phyloP scores from a whole-genome alignment of 2,329 filamentous ascomycete genomes.

The Colletotrichum viniferum region DNA sequence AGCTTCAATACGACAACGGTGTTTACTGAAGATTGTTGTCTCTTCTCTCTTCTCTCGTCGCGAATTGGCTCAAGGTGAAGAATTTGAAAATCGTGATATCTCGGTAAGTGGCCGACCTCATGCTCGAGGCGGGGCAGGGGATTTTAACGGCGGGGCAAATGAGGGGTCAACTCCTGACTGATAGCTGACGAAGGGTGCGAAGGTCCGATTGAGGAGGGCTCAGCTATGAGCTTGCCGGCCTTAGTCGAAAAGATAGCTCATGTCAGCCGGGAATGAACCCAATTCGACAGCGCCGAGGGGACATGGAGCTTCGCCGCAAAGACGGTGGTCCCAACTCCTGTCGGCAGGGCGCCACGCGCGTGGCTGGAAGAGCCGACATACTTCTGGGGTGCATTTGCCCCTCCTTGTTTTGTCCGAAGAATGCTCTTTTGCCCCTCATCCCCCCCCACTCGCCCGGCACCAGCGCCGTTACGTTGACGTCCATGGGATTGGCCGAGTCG shows the following conservation, averaged over 20 bases:
- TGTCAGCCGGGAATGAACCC: conserved; percentile 1
- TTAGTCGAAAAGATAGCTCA: neutral
- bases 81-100: neutral
- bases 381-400: conserved; percentile 13
- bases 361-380: neutral
- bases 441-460: neutral
- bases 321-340: neutral
- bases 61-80: neutral
- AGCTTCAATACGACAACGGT: fast-evolving
- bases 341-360: neutral
- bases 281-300: neutral
- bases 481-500: neutral
- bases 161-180: conserved; percentile 7
- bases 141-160: conserved; percentile 14
- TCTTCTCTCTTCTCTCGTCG: neutral
- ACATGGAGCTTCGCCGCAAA: neutral
- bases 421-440: neutral
- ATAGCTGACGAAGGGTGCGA: neutral
- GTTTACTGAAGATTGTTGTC: neutral
- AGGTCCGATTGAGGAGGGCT: neutral
- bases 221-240: neutral
- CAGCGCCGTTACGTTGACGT: neutral
- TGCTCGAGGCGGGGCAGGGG: neutral
- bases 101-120: neutral
- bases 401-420: neutral